Base-by-base conservation (phyloP, 805 yeast species). In the Phaffomyces opuntiae region DNA sequence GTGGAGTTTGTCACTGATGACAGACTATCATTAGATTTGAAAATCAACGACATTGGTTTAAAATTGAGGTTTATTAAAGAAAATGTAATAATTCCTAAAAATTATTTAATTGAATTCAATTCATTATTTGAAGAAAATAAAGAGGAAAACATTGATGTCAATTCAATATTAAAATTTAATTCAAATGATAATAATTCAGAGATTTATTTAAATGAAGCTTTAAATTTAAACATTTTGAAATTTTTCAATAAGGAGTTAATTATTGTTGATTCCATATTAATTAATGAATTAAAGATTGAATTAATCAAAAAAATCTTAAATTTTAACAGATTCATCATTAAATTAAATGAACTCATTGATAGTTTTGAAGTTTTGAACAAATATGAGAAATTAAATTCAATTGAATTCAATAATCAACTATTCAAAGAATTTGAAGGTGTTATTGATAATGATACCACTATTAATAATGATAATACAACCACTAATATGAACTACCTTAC, bases 1-100 rank as follows among this genome's bases (percentile, higher is more conserved):
- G 7, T 58, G 2, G 46, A 44, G 3, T 16, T 58, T 1, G 40
- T 43, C 1, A 44, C 39, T 19, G 62, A 58, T 48, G 62, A 55
- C 9, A 37, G 50, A 17, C 21, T 51, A 1, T 25, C 19, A 5
- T 35, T 46, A 14, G 39, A 37, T n/a, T 7, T 16, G 7, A 38
- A 26, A 21, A 12, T 35, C 4, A 47, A 44, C 35, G 50, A 47
- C 17, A 40, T 47, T 40, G 50, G 48, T 1, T n/a, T 47, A 4
- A 26, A 40, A 29, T 16, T 47, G 21, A 36, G 31, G n/a, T 47
- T 47, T 19, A 5, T 29, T 3, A 19, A 16, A 11, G 38, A 24
- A 14, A 21, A 41, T 5, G 33, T 47, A 13, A 38, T 38, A 12
- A 34, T 47, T 21, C 47, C 47, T 14, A 40, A 36, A 16, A 36